phyloP scores from a whole-genome alignment of 169 alveolate species.

The Plasmodium coatneyi region DNA sequence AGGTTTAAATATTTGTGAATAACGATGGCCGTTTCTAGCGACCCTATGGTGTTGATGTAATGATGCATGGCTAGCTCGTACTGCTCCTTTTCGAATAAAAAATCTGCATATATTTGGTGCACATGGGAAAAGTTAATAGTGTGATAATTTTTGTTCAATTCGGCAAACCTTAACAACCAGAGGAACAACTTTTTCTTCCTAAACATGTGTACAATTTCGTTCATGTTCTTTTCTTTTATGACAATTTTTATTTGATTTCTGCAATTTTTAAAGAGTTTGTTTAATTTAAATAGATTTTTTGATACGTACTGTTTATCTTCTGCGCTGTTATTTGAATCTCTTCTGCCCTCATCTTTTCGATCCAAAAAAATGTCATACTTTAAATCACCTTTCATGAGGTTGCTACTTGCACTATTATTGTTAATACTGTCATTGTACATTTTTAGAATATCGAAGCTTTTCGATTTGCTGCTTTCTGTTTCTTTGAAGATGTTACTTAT shows the following conservation, averaged over 20 bases:
- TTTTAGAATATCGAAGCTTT: slow-evolving; percentile 14
- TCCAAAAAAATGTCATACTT: slow-evolving; percentile 34
- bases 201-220: slow-evolving; percentile 58
- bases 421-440: slow-evolving; percentile 7
- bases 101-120: slow-evolving; percentile 62
- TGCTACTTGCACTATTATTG: neutral
- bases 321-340: slow-evolving; percentile 2
- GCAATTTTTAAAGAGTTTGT: slow-evolving; percentile 39
- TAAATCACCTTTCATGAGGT: neutral
- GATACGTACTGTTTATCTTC: slow-evolving; percentile 10
- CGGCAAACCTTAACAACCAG: slow-evolving; percentile 44
- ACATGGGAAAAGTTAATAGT: slow-evolving; percentile 11
- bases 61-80: slow-evolving; percentile 45
- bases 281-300: slow-evolving; percentile 22
- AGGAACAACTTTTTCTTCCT: slow-evolving; percentile 56
- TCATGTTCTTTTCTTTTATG: slow-evolving; percentile 53
- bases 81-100: slow-evolving; percentile 65
- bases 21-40: slow-evolving; percentile 48
- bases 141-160: slow-evolving; percentile 50
- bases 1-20: slow-evolving; percentile 64
- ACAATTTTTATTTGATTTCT: slow-evolving; percentile 56
- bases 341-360: neutral
- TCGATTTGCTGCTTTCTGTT: neutral
- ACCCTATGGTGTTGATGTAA: slow-evolving; percentile 53
- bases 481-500: slow-evolving; percentile 9